Evolutionary conservation across 208 protist species (phyloP), one percentile per base, ranked within the genome.

Genomic region (Acanthamoeba triangularis): DNA sequence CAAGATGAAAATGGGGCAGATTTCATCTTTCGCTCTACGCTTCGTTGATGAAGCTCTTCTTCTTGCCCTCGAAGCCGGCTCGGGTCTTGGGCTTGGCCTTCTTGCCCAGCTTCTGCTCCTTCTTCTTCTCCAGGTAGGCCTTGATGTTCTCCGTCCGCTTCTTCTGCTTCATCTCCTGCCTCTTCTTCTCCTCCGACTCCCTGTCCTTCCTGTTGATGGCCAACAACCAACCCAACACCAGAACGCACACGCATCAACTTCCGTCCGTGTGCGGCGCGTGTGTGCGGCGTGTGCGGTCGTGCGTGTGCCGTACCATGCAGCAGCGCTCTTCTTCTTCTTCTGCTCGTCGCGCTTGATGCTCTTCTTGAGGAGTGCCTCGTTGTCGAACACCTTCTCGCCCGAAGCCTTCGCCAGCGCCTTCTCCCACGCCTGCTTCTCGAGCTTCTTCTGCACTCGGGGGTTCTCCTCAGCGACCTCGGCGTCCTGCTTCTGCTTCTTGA

Each of bases 81-180:
- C 76, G 35, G 25, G 76, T 59, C 28, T 85, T 85, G 76, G 76
- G 76, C 76, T 85, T 85, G 44, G 76, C 76, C 76, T 85, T 85
- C 47, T 85, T 85, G 25, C 76, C 76, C 76, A 85, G 5, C 59
- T 91, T 91, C 59, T 91, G 52, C 59, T 91, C 37, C 85, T 69
- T 63, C 85, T 91, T 91, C 85, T 91, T 91, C 85, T 91, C 59
- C 20, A 63, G 47, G 33, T 91, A 74, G 85, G 59, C 85, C 41
- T 91, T 91, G 76, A 85, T 72, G 35, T 91, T 91, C 56, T 91
- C 85, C 59, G 56, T 91, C 25, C 85, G 25, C 85, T 91, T 91
- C 85, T 91, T 91, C 35, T 91, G 52, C 85, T 91, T 91, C 37
- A 74, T 63, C 20, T 91, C 35, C 33, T 91, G 52, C 56, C 59